A percentile compares a stretch with the other conserved stretches of the same genome.
Evolutionary conservation across 495 filamentous ascomycete species (phyloP).

Genomic region (Pyrenopolyporus hunteri): DNA sequence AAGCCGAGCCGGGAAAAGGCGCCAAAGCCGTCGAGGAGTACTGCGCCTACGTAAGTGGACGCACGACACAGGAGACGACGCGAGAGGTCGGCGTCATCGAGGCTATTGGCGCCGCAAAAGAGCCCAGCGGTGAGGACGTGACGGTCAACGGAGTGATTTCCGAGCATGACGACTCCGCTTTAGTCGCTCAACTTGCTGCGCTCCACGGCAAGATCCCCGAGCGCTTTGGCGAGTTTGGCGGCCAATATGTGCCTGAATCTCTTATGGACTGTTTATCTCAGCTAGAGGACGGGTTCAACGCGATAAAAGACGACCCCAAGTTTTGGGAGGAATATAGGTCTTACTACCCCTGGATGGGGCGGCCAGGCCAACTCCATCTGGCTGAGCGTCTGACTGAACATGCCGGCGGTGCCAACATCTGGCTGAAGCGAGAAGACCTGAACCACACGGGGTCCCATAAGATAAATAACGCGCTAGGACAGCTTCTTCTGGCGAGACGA

Average conservation of each 20-base stretch:
- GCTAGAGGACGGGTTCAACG: slow-evolving; percentile 89
- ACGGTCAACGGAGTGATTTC: slow-evolving; percentile 66
- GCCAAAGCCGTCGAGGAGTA: slow-evolving; percentile 84
- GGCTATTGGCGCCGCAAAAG: slow-evolving; percentile 60
- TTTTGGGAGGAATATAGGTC: slow-evolving; percentile 98
- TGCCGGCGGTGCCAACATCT: slow-evolving; percentile 90
- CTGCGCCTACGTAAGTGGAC: slow-evolving; percentile 78
- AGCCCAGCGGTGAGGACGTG: slow-evolving; percentile 56
- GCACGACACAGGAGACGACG: slow-evolving; percentile 55
- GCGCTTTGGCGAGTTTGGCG: slow-evolving; percentile 95
- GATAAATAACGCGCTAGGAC: slow-evolving; percentile 95
- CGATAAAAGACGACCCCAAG: slow-evolving; percentile 78
- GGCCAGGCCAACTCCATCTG: slow-evolving; percentile 87
- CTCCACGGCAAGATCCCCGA: slow-evolving; percentile 68
- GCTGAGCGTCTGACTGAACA: slow-evolving; percentile 87
- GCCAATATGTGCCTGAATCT: slow-evolving; percentile 98
- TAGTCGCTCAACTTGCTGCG: slow-evolving; percentile 53
- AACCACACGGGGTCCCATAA: slow-evolving; percentile 91
- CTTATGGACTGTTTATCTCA: slow-evolving; percentile 95
- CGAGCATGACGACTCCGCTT: slow-evolving; percentile 47
- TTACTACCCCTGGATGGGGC: slow-evolving; percentile 97
- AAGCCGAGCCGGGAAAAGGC: slow-evolving; percentile 71
- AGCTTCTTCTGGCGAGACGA: slow-evolving; percentile 79
- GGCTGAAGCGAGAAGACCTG: slow-evolving; percentile 92
- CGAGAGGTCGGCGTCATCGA: slow-evolving; percentile 69